Evolutionary conservation across 2,329 filamentous ascomycete species (phyloP), one percentile per base, ranked within the genome.

Genomic region (Pezicula radicicola): DNA sequence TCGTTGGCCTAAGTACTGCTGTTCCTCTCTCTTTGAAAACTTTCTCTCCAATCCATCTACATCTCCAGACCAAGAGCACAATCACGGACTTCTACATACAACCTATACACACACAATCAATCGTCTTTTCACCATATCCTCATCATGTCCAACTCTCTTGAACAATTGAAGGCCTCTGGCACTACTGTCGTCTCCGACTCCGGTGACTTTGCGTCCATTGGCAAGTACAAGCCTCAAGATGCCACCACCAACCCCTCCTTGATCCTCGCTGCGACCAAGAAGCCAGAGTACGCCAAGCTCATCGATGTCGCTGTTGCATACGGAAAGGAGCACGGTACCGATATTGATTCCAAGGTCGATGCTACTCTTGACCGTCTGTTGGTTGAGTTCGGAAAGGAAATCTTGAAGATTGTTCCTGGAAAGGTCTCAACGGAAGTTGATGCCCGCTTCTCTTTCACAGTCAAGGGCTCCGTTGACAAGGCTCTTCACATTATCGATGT

Each of bases 181-280:
- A 99, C 94, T 70, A 88, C 90, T 60, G 94, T 97, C 70, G 94
- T 97, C 74, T 93, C 89, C 75, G 94, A 97, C 80, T 96, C 93
- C 75, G 94, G 92, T 87, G 88, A 41, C 19, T 46, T 42, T 40
- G 49, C 77, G 85, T 92, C 92, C 75, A 99, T 99, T 74, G 92
- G 82, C 81, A 97, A 97, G 82, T 99, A 99, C 87, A 96, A 96
- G 86, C 94, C 94, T 61, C 92, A 99, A 83, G 94, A 99, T 89
- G 94, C 94, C 70, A 99, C 94, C 74, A 99, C 94, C 80, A 99
- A 99, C 86, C 94, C 94, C 55, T 97, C 94, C 59, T 83, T 99
- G 72, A 97, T 99, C 76, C 88, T 99, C 71, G 93, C 92, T 63
- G 94, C 94, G 60, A 92, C 94, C 71, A 97, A 99, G 84, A 97